Conservation (phyloP, 2,329 filamentous ascomycete genomes). For the Penicillium nordicum region DNA sequence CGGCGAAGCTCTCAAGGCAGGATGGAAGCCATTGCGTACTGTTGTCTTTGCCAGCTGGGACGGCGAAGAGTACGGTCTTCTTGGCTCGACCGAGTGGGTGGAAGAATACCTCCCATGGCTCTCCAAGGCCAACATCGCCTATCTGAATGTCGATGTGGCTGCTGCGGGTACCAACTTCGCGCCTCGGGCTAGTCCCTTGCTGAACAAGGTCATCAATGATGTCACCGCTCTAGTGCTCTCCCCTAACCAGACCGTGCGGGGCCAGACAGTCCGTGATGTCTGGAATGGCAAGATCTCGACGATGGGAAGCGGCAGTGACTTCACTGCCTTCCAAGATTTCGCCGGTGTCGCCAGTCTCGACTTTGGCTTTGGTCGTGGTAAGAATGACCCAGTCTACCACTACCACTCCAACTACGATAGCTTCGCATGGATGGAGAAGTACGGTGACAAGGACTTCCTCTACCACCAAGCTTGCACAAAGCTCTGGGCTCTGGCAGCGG, state of each 20-base stretch:
- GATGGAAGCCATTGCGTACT: slow-evolving; percentile 83
- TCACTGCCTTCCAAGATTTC: slow-evolving; percentile 71
- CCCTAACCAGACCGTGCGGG: slow-evolving; percentile 69
- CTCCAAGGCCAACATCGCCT: slow-evolving; percentile 67
- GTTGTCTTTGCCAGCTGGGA: slow-evolving; percentile 89
- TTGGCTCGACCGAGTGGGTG: slow-evolving; percentile 90
- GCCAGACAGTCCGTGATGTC: slow-evolving; percentile 66
- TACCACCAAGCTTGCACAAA: slow-evolving; percentile 64
- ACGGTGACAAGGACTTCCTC: slow-evolving; percentile 62
- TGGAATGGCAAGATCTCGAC: slow-evolving; percentile 62
- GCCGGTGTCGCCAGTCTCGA: slow-evolving; percentile 65
- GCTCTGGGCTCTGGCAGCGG: slow-evolving; percentile 60
- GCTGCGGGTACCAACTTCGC: slow-evolving; percentile 62
- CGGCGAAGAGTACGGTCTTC: slow-evolving; percentile 77
- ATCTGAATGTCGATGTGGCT: slow-evolving; percentile 81
- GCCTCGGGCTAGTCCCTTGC: slow-evolving; percentile 67
- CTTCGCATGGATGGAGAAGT: slow-evolving; percentile 78
- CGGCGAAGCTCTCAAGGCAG: slow-evolving; percentile 65
- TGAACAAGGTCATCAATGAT: slow-evolving; percentile 69
- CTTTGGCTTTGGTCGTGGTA: slow-evolving; percentile 54
- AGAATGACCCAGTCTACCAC: slow-evolving; percentile 58
- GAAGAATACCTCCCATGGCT: slow-evolving; percentile 87
- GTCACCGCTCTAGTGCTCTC: slow-evolving; percentile 62
- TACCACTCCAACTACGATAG: slow-evolving; percentile 84
- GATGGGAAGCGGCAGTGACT: slow-evolving; percentile 71